phyloP scores from a whole-genome alignment of 1,284 basidiomycete genomes.

The Termitomyces sp. region DNA sequence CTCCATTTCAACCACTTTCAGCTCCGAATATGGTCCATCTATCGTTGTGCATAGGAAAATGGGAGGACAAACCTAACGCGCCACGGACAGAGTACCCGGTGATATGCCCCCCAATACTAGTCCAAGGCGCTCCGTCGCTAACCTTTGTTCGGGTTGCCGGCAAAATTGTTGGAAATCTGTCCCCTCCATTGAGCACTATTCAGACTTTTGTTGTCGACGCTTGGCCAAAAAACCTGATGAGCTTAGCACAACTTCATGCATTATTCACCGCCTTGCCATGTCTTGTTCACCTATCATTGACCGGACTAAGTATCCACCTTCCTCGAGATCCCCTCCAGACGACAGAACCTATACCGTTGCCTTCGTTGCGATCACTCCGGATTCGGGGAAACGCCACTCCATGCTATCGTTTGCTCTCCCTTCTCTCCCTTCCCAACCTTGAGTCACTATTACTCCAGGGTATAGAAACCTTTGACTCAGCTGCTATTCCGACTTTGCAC shows the following conservation, averaged over 20 bases:
- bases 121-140: constrained; percentile 26
- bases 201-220: constrained; percentile 38
- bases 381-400: constrained; percentile 29
- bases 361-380: constrained; percentile 29
- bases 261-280: constrained; percentile 27
- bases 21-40: constrained; percentile 33
- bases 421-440: constrained; percentile 30
- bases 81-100: constrained; percentile 24
- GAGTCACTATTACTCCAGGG: constrained; percentile 28
- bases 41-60: constrained; percentile 30
- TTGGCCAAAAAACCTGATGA: constrained; percentile 29
- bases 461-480: constrained; percentile 29
- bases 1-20: constrained; percentile 20
- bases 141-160: constrained; percentile 35
- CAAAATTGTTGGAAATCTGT: constrained; percentile 31
- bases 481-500: constrained; percentile 26
- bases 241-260: constrained; percentile 26
- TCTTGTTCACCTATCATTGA: constrained; percentile 36
- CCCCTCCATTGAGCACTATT: constrained; percentile 30
- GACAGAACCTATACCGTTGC: constrained; percentile 21
- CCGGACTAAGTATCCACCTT: constrained; percentile 29
- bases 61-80: constrained; percentile 18
- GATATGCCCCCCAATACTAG: constrained; percentile 27
- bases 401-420: constrained; percentile 25
- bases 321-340: constrained; percentile 25